Evolutionary conservation across 192 early-diverging fungal species (phyloP), one percentile per base, ranked within the genome.

Genomic region (Funneliformis mosseae): DNA sequence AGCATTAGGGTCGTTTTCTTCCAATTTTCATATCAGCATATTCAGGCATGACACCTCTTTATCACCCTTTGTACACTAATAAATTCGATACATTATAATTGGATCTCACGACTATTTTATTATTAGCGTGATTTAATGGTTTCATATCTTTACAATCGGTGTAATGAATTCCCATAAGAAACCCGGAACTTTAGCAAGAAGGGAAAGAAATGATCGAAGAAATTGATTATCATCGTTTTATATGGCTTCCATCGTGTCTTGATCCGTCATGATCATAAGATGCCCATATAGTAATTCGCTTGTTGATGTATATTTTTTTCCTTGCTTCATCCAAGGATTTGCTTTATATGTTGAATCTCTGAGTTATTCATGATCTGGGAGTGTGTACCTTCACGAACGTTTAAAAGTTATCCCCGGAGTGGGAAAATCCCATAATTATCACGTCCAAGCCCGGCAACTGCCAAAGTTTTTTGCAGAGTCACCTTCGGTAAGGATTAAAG

Each of bases 231-330:
- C n/a, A 33, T 3, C 33, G 0, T 33, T 33, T 33, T 33, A 33
- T 33, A 33, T 33, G 33, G 33, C 33, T n/a, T 33, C 33, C 33
- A 33, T 98, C 96, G 74, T 96, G 92, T 97, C 95, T 90, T 87
- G 98, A 92, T 99, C 98, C 5, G 97, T 94, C 98, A 99, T 99
- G 75, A 99, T 97, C 92, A 99, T 97, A 21, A 99, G 87, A 73
- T 94, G 92, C 1, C 98, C 98, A 83, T 99, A 99, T 74, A 97
- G 90, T 85, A 99, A 86, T 41, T 92, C 87, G 38, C 93, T 87
- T 0, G 88, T 84, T 60, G 88, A 89, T 33, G 89, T 88, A 83
- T 99, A 99, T n/a, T 88, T 89, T 79, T 89, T 90, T 64, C 91
- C 93, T 63, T 97, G 96, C 87, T 97, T 48, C n/a, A n/a, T n/a